Evolutionary conservation across 2,329 filamentous ascomycete genomes (phyloP).

Genomic region (Ophiobolus disseminans): DNA sequence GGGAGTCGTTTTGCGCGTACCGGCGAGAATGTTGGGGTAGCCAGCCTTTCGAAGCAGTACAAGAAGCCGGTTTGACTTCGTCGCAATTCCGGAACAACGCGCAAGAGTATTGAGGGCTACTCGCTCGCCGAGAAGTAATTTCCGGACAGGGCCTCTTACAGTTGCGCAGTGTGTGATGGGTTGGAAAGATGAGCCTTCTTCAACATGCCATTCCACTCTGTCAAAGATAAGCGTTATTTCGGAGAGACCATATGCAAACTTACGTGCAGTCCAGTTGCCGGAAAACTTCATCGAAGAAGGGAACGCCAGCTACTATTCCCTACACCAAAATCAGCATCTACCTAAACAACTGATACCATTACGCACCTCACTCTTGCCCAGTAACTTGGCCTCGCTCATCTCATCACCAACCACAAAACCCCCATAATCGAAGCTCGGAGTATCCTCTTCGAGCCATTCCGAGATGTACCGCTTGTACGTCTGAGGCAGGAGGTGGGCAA

Average conservation of each 20-base stretch:
- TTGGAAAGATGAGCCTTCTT: constrained; percentile 75
- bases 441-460: constrained; percentile 93
- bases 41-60: constrained; percentile 65
- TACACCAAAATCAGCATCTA: constrained; percentile 29
- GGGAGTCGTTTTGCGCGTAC: constrained; percentile 95
- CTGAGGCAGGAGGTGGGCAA: constrained; percentile 78
- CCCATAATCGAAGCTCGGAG: constrained; percentile 94
- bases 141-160: constrained; percentile 81
- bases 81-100: constrained; percentile 89
- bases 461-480: constrained; percentile 83
- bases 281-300: constrained; percentile 96
- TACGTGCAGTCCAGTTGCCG: constrained; percentile 81
- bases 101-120: constrained; percentile 91
- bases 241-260: constrained; percentile 32
- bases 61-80: constrained; percentile 61
- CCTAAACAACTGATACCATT: background rate
- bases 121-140: constrained; percentile 87
- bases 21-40: constrained; percentile 84
- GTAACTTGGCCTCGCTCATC: constrained; percentile 56
- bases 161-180: constrained; percentile 72
- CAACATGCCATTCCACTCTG: constrained; percentile 83
- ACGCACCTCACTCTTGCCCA: constrained; percentile 64
- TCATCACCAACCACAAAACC: constrained; percentile 90
- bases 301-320: constrained; percentile 87
- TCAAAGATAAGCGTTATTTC: background rate